Base-by-base conservation (phyloP, 1,139 yeast genomes). In the Blastobotrys ciferrii region DNA sequence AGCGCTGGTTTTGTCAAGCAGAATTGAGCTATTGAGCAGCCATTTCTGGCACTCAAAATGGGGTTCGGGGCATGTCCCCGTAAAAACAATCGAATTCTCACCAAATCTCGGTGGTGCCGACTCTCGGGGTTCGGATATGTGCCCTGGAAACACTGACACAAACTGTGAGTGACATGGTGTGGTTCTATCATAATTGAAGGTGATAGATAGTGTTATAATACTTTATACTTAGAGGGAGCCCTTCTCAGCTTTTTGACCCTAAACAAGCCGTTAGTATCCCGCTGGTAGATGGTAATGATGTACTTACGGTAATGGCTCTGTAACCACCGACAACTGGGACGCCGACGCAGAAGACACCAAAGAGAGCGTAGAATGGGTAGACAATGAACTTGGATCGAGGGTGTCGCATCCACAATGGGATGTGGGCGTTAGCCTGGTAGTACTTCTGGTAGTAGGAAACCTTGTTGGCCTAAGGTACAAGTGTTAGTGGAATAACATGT, bases 321-420 rank as follows among this genome's bases (percentile, higher is more conserved):
- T 85, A 92, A 48, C 85, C 70, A 78, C 84, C 87, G 75, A 70
- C 80, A 59, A 84, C 73, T 61, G 95, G 87, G 57, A 80, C 78
- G 57, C 78, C 77, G 51, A 88, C 78, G 55, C 69, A 66, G 60
- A 89, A 75, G 55, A 84, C 76, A 56, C 91, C 76, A 75, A 89
- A 86, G 59, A 87, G 75, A 59, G 89, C 94, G 77, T 82, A 87
- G 81, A 84, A 91, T 69, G 97, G 97, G 74, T 85, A 87, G 61
- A 89, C 79, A 69, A 84, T 73, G 65, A 79, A 73, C 74, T 87
- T 87, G 60, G 96, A 82, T 73, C 91, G 82, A 40, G 73, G 72
- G 51, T 65, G 63, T 61, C 72, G 68, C 68, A 67, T 59, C 72
- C 72, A 69, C 49, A 69, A 57, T 31, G 71, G 69, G 39, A 64